Percentiles rank a stretch among this genome's conserved stretches.
Evolutionary conservation across 495 filamentous ascomycete species (phyloP).

Genomic region (Lichenothelia convexa): DNA sequence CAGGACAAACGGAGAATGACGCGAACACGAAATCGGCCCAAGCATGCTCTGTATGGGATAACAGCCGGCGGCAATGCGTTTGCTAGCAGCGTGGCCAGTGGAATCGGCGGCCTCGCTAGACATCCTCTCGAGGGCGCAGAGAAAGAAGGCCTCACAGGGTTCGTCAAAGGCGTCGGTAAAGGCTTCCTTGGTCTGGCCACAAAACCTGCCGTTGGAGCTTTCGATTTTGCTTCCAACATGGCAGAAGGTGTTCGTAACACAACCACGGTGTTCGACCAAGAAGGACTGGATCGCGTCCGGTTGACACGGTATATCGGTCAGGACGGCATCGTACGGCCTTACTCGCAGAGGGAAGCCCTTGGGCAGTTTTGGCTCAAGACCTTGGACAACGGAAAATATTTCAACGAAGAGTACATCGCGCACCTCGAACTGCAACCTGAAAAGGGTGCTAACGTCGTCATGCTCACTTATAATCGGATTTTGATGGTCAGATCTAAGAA

Average conservation of each 20-base stretch:
- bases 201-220: constrained; percentile 90
- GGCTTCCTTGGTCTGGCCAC: constrained; percentile 82
- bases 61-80: constrained; percentile 92
- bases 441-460: constrained; percentile 60
- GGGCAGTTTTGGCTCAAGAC: constrained; percentile 99
- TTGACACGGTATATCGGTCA: constrained; percentile 77
- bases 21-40: constrained; percentile 78
- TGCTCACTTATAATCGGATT: constrained; percentile 85
- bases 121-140: constrained; percentile 93
- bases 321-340: constrained; percentile 87
- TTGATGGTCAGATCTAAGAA: constrained; percentile 75
- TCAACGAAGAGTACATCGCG: constrained; percentile 92
- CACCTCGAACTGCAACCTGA: constrained; percentile 79
- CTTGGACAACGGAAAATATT: constrained; percentile 88
- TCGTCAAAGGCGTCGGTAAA: constrained; percentile 95
- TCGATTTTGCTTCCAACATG: constrained; percentile 90
- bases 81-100: constrained; percentile 75
- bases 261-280: constrained; percentile 89
- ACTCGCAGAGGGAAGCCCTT: constrained; percentile 86
- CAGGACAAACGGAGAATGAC: constrained; percentile 91
- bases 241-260: constrained; percentile 96
- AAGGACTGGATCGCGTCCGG: constrained; percentile 84
- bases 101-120: constrained; percentile 77
- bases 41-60: constrained; percentile 91
- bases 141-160: constrained; percentile 80